Evolutionary conservation across 352 stramenopile genomes (phyloP).

Genomic region (Globisporangium canariense): DNA sequence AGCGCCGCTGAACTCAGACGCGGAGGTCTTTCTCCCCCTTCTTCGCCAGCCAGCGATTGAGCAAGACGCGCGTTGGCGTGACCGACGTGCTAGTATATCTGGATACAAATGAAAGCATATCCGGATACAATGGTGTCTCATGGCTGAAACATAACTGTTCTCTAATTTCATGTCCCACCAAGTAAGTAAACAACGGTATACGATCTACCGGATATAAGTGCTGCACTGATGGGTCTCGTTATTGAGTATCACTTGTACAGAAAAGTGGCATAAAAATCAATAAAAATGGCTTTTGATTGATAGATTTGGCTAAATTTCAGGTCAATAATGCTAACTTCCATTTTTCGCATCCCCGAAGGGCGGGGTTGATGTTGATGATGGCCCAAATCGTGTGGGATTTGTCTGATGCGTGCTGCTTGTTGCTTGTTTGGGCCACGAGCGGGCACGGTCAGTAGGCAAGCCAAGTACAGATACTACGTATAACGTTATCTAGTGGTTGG

Average conservation of each 20-base stretch:
- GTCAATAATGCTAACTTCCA: neutral
- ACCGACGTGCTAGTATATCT: too few relatives aligned
- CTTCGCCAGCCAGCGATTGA: neutral
- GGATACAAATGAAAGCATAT: too few relatives aligned
- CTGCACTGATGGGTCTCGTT: too few relatives aligned
- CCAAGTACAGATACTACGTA: too few relatives aligned
- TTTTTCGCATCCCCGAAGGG: neutral
- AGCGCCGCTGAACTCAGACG: slow-evolving; percentile 11
- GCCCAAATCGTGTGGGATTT: neutral
- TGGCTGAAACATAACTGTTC: too few relatives aligned
- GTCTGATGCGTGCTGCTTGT: neutral
- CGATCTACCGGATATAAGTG: too few relatives aligned
- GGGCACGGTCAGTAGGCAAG: neutral
- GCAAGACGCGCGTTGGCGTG: too few relatives aligned
- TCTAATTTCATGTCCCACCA: too few relatives aligned
- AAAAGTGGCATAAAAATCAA: neutral
- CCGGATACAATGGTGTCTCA: too few relatives aligned
- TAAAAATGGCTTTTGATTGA: neutral
- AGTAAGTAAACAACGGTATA: too few relatives aligned
- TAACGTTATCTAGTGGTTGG: too few relatives aligned
- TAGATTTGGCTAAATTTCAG: neutral
- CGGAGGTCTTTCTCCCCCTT: neutral
- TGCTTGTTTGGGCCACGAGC: neutral
- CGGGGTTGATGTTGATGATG: neutral
- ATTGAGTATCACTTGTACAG: too few relatives aligned